Evolutionary conservation across 2,329 filamentous ascomycete species (phyloP), one percentile per base, ranked within the genome.

Genomic region (Fusarium sp.): DNA sequence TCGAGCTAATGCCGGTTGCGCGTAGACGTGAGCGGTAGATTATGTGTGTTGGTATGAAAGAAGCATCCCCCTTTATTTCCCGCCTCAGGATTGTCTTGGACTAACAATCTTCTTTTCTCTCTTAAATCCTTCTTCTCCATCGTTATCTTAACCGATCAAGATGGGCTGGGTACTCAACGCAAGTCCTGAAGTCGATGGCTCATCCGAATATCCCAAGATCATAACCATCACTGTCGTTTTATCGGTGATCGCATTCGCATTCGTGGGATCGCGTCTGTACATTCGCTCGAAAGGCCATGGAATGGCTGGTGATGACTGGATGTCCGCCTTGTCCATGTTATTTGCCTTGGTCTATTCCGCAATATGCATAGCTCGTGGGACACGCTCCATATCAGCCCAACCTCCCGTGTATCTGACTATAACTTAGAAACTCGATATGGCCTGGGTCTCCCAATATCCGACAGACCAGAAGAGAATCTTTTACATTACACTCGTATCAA

Each of bases 161-260:
- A 84, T 83, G 81, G 76, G 72, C 52, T 84, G 81, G 82, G 81
- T 85, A 41, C 63, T 78, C 38, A 78, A 84, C 72, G 81, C 79
- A 45, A 72, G 79, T 8, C 72, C 78, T 7, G 78, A 79, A 63
- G 72, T 83, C 21, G 74, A 84, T 41, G 74, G 70, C 17, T 61
- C 72, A 51, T 84, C 82, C 4, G 72, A 84, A 47, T 84, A 79
- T 57, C 76, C 70, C 17, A 75, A 74, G 31, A 83, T 85, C 37
- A 72, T 85, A 21, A 72, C 75, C n/a, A 77, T 85, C 21, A 82
- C 78, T 58, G 56, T 78, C n/a, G 68, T 75, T 17, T 65, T 84
- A 13, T 79, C 80, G 0, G 48, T 76, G 0, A 49, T 83, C 4
- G 81, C 82, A 52, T 70, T 76, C 1, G 48, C 70, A 5, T 70